Evolutionary conservation across 768 basidiomycete species (phyloP), one percentile per base, ranked within the genome.

Genomic region (Trametes maxima): DNA sequence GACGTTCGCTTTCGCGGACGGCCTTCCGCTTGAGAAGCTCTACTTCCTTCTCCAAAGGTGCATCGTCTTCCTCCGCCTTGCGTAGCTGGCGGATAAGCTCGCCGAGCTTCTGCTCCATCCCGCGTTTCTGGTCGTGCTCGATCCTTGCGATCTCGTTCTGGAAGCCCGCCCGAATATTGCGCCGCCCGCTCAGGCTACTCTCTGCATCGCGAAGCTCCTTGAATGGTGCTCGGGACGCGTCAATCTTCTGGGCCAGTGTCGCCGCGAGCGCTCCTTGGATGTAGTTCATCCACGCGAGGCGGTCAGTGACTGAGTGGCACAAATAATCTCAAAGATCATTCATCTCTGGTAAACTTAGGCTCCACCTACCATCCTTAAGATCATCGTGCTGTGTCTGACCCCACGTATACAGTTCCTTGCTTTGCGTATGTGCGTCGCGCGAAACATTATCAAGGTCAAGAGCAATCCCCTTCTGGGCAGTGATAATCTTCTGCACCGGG

Each of bases 331-430:
- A 54, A 37, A 33, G 44, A 62, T 63, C 37, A 40, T 49, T 16
- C 33, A 17, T 2, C 21, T 22, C 22, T 3, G 2, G 37, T 1
- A 65, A 54, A 47, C 46, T 48, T 11, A 3, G 52, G 37, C 59
- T 36, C 59, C 5, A 50, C 80, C 46, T 57, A 87, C 89, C 88
- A 76, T 92, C 92, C 68, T 84, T 92, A 71, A 94, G 62, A 77
- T 94, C 92, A 19, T 82, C 79, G 5, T 75, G 72, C 67, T 93
- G 88, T 0, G 70, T 68, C 71, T 93, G 91, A 13, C 92, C 92
- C 92, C 92, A 94, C 14, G 82, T 83, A 67, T 92, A 94, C 24
- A 94, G 76, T 62, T 94, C 93, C 74, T 93, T 94, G 80, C 90
- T 90, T 70, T 87, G 85, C 0, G 82, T 75, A 70, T 92, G 87